Conservation (phyloP, 1,284 basidiomycete genomes). For the Agroathelia rolfsii region DNA sequence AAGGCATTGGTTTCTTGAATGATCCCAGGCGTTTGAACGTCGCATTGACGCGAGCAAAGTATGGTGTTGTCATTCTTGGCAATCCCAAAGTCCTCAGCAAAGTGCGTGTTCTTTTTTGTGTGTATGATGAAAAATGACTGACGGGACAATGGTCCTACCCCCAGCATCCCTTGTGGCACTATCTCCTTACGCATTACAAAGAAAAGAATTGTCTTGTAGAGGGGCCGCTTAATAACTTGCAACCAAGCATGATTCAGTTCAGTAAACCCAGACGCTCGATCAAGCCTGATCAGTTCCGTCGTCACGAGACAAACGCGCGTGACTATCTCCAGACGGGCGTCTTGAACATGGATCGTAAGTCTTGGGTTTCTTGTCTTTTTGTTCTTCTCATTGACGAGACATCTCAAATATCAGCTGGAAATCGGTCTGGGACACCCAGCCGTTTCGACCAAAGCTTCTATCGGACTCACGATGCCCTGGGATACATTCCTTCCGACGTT, state of each 20-base stretch:
- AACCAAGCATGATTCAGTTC: constrained; percentile 98
- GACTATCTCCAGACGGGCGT: constrained; percentile 52
- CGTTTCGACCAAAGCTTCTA: constrained; percentile 94
- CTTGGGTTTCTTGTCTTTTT: constrained; percentile 9
- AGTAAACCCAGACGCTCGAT: constrained; percentile 86
- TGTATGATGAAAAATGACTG: constrained; percentile 7
- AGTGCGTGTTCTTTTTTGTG: constrained; percentile 36
- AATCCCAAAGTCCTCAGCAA: constrained; percentile 99
- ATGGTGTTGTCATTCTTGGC: constrained; percentile 94
- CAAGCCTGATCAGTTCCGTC: constrained; percentile 80
- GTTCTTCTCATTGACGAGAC: constrained; percentile 7
- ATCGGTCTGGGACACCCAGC: constrained; percentile 75
- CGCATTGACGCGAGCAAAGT: constrained; percentile 94
- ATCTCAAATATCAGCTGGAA: constrained; percentile 25
- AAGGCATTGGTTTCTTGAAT: constrained; percentile 98
- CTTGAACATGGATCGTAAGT: constrained; percentile 39
- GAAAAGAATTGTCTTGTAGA: constrained; percentile 93
- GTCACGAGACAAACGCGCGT: constrained; percentile 79
- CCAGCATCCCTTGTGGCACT: constrained; percentile 97
- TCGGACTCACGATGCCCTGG: constrained; percentile 87
- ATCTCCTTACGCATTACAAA: constrained; percentile 97
- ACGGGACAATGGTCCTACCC: constrained; percentile 12
- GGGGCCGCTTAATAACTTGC: constrained; percentile 92
- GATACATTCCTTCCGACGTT: constrained; percentile 91
- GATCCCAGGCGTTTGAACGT: constrained; percentile 96